Conservation (phyloP, 495 filamentous ascomycete species). For the Penicillium maclennaniae region DNA sequence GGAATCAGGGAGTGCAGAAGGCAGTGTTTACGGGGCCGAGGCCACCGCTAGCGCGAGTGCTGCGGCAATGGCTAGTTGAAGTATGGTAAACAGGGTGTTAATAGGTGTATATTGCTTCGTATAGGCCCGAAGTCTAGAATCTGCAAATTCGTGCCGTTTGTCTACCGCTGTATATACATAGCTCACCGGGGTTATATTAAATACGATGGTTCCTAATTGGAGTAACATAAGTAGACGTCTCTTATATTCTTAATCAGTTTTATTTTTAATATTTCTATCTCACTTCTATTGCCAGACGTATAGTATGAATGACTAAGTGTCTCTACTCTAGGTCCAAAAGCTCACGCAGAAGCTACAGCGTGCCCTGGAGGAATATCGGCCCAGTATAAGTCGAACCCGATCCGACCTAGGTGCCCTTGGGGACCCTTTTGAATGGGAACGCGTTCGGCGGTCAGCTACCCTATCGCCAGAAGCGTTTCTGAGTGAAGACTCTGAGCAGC, state of each 20-base stretch:
- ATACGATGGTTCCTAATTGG: too few relatives aligned
- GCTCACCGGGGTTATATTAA: too few relatives aligned
- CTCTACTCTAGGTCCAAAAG: neutral
- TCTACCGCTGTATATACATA: too few relatives aligned
- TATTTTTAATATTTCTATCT: neutral
- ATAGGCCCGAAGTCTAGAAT: too few relatives aligned
- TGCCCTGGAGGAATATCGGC: neutral
- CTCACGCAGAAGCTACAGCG: neutral
- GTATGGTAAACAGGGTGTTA: neutral
- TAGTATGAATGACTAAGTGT: neutral
- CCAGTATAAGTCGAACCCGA: neutral
- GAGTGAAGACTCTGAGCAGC: neutral
- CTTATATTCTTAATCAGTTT: neutral
- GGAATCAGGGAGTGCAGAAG: neutral
- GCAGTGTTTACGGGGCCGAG: neutral
- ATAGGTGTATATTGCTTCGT: neutral
- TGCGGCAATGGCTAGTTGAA: neutral
- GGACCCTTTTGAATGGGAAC: neutral
- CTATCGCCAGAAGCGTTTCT: slow-evolving; percentile 1
- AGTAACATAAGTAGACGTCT: too few relatives aligned
- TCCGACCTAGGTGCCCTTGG: neutral
- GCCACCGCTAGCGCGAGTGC: neutral
- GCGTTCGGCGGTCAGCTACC: neutral
- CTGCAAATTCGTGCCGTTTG: too few relatives aligned
- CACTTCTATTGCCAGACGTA: neutral